These are phyloP conservation scores for Farysia itapuensis DNA, from an alignment of 1,284 basidiomycete species.

Conservation along the genomic window DNA sequence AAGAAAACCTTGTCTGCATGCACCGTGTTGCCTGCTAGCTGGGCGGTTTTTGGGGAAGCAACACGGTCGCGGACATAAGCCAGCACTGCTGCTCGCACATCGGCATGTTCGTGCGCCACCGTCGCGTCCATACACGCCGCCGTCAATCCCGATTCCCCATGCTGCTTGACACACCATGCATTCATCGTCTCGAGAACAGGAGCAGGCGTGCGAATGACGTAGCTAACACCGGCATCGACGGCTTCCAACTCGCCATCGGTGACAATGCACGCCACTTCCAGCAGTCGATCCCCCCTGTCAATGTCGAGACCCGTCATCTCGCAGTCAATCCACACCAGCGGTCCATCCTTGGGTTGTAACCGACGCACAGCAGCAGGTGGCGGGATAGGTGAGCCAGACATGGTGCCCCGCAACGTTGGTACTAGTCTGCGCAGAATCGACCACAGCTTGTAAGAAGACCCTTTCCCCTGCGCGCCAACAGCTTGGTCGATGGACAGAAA, in stretches of 20 bases:
- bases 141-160: constrained; percentile 40
- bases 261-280: constrained; percentile 76
- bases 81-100: constrained; percentile 60
- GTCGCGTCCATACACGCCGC: constrained; percentile 23
- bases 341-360: constrained; percentile 64
- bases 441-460: too few species aligned
- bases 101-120: constrained; percentile 55
- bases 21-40: constrained; percentile 78
- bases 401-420: too few species aligned
- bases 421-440: too few species aligned
- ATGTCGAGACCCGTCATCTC: constrained; percentile 78
- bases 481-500: too few species aligned
- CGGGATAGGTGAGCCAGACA: constrained; percentile 25
- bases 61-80: constrained; percentile 63
- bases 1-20: constrained; percentile 76
- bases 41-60: constrained; percentile 64
- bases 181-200: constrained; percentile 65
- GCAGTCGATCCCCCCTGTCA: constrained; percentile 68
- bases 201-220: constrained; percentile 71
- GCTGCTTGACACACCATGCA: constrained; percentile 42
- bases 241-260: constrained; percentile 75
- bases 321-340: constrained; percentile 84
- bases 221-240: constrained; percentile 74
- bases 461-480: too few species aligned
- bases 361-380: constrained; percentile 33